These are phyloP conservation scores for Chlamydomonas sp. DNA, from an alignment of 139 green algal species.

Conservation along the genomic window DNA sequence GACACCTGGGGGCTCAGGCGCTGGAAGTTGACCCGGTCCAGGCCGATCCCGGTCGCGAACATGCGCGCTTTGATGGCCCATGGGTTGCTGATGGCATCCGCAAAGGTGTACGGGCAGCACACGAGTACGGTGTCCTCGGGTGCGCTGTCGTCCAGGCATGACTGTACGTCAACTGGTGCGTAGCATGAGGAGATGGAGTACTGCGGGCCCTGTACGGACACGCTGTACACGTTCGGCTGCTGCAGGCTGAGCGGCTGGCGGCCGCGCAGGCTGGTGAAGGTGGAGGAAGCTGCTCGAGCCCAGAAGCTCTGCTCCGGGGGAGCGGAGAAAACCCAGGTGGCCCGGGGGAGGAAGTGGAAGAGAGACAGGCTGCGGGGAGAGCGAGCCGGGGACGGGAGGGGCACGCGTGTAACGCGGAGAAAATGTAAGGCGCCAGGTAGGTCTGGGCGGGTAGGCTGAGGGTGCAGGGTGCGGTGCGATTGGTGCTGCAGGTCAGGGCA, in stretches of 20 bases:
- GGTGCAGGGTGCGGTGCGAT: no score
- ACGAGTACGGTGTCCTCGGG: background rate
- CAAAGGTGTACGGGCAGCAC: slow-evolving; percentile 7
- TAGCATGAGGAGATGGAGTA: background rate
- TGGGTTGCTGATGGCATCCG: slow-evolving; percentile 10
- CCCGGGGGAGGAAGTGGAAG: slow-evolving; percentile 11
- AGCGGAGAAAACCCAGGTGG: slow-evolving; percentile 6
- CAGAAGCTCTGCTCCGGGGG: slow-evolving; percentile 1
- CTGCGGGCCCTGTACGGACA: background rate
- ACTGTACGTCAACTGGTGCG: background rate
- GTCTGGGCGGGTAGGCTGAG: no score
- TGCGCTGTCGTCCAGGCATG: background rate
- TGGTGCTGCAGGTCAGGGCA: no score
- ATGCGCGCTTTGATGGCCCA: background rate
- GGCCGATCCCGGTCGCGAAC: slow-evolving; percentile 2
- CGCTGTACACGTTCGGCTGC: background rate
- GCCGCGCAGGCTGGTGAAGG: background rate
- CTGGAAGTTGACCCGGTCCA: slow-evolving; percentile 1
- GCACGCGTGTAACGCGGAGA: background rate
- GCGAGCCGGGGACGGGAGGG: background rate
- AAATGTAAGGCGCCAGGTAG: no score
- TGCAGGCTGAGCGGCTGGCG: background rate
- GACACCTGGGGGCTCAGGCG: background rate
- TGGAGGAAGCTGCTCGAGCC: background rate
- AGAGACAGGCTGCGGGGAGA: background rate